Base-by-base conservation (phyloP, 78 protist species). In the Dictyostelium capitatum region DNA sequence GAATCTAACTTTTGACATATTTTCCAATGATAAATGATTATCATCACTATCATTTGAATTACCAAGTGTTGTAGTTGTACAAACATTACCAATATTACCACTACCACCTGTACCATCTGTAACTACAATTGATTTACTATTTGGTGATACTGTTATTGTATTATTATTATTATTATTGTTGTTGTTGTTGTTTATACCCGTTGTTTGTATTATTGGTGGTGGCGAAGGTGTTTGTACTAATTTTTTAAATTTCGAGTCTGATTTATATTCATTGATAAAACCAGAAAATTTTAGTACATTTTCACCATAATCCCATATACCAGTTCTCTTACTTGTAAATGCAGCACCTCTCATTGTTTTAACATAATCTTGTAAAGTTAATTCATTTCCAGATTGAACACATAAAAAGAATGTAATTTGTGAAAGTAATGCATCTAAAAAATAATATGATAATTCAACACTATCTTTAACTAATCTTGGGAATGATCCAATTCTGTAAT, bases 271-370 rank as follows among this genome's bases (percentile, higher is more conserved):
- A 51, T 19, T 25, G 15, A 62, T 25, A 62, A 62, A 30, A 20
- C 59, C 83, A 3, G 89, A 81, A 43, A 81, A 65, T 6, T 54
- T 15, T n/a, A 82, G 20, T 23, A 82, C 19, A 50, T 82, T 53
- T 9, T 15, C 11, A 53, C 90, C 80, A 69, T 48, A 51, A 51
- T 82, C 90, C 80, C 79, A 82, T 48, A 70, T 69, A n/a, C 90
- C 90, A 7, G 90, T 82, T 25, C 90, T 65, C 23, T 43, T 46
- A 20, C 47, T 69, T 19, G 56, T 30, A 19, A 82, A 50, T 50
- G 64, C 15, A 4, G 41, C 41, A 11, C 80, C 90, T 82, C 90
- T 82, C 41, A 65, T 70, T 2, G 79, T 32, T n/a, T 82, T n/a
- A 23, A 82, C 25, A 23, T 65, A 25, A 11, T 65, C 78, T 6